These are phyloP conservation scores for Aegilops sharonensis DNA, from an alignment of 176 grass and related monocot species.

Conservation along the genomic window DNA sequence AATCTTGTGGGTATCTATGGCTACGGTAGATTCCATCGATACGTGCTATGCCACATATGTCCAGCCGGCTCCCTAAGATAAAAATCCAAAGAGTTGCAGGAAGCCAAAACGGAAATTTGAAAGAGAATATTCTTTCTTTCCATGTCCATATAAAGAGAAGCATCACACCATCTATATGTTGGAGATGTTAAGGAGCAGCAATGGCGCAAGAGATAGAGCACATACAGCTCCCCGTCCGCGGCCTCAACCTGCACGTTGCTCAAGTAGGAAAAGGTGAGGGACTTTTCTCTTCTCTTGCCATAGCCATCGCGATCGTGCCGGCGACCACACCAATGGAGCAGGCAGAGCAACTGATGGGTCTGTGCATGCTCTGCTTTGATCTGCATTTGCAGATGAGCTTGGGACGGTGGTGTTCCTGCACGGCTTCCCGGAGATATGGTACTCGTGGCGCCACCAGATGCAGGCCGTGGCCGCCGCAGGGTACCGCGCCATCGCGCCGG, in stretches of 20 bases:
- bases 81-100: background rate
- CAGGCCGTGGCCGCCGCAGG: conserved; percentile 38
- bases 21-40: too few relatives aligned
- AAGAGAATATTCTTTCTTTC: background rate
- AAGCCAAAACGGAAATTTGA: background rate
- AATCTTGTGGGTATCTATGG: too few relatives aligned
- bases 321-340: background rate
- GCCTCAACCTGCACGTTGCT: conserved; percentile 44
- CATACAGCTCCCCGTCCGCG: conserved; percentile 29
- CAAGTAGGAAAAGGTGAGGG: conserved; percentile 25
- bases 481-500: conserved; percentile 50
- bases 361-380: background rate
- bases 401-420: conserved; percentile 50
- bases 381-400: conserved; percentile 11
- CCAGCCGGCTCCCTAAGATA: too few relatives aligned
- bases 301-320: background rate
- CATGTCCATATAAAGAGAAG: background rate
- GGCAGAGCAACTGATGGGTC: background rate
- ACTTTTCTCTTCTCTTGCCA: background rate
- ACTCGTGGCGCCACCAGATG: conserved; percentile 51
- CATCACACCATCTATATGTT: background rate
- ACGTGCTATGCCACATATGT: too few relatives aligned
- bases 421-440: conserved; percentile 36
- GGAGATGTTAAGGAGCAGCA: background rate
- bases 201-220: conserved; percentile 37